Base-by-base conservation (phyloP, 306 rosid genomes). In the Mimosa pudica region DNA sequence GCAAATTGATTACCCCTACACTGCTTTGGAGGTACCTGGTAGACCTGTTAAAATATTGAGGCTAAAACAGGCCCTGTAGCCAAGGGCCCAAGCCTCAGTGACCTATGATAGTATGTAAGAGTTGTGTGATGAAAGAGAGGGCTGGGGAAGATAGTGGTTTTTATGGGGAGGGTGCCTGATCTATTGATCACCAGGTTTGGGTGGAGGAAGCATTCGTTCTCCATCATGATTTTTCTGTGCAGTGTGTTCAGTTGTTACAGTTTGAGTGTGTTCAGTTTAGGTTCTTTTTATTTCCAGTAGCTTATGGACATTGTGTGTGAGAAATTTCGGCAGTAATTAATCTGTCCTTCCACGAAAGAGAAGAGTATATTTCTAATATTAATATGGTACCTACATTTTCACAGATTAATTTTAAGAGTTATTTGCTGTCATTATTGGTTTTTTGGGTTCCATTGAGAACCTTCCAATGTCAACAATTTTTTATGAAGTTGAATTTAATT, bases 401-500 rank as follows among this genome's bases (percentile, higher is more conserved):
- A 20, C 9, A 60, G 6, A 60, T 24, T 60, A 60, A 18, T 58
- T 13, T 2, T 9, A 18, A 20, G 13, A 20, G 9, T 60, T 60
- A 20, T 60, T 60, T 24, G 1, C 10, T 60, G 65, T 60, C 7
- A 60, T 60, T 20, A 20, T 24, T 24, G 14, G 36, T 20, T 20
- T 9, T 9, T 60, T 20, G 65, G 65, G 65, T 58, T 24, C 65
- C 65, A 58, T 58, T 9, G 2, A 5, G 63, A 62, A 32, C 74
- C 67, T 82, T 70, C 64, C 33, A 18, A 4, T 67, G 41, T 74
- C 60, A 18, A 11, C 68, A 79, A n/a, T 16, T 81, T 68, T 60
- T 36, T 73, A 5, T 45, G 33, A 45, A 24, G 24, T 45, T 72
- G 62, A 68, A 65, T 13, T 48, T 44, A 67, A 24, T 57, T 71